phyloP scores from a whole-genome alignment of 371 early-diverging fungal species.

The Rhizopus sp. region DNA sequence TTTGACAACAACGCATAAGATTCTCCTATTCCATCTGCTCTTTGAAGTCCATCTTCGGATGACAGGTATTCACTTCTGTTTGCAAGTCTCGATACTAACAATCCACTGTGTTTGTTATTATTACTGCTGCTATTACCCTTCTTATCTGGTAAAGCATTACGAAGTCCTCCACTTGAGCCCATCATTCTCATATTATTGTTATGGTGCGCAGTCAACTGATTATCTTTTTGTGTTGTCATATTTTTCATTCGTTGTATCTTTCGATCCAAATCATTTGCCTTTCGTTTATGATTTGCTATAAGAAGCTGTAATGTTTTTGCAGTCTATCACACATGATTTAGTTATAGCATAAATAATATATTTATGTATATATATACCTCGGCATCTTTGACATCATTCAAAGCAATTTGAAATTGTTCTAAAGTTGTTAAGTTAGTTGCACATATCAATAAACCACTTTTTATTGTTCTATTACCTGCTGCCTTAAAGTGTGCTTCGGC shows the following conservation, averaged over 20 bases:
- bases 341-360: neutral
- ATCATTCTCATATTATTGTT: constrained; percentile 1
- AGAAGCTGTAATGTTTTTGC: constrained; percentile 19
- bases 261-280: constrained; percentile 18
- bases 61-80: constrained; percentile 5
- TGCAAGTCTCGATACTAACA: constrained; percentile 16
- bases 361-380: constrained; percentile 24
- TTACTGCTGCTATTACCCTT: neutral
- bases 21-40: constrained; percentile 18
- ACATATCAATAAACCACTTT: neutral
- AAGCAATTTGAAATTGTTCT: constrained; percentile 27
- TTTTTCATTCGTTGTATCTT: constrained; percentile 20
- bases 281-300: constrained; percentile 21
- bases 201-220: neutral
- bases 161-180: constrained; percentile 13
- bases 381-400: constrained; percentile 19
- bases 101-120: constrained; percentile 6
- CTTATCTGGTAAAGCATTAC: constrained; percentile 13
- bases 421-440: neutral
- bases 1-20: constrained; percentile 29
- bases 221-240: constrained; percentile 4
- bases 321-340: constrained; percentile 11
- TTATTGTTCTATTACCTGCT: constrained; percentile 27
- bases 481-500: constrained; percentile 50
- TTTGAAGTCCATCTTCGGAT: neutral